Base-by-base conservation (phyloP, 306 rosid genomes). In the Ormosia semicastrata region DNA sequence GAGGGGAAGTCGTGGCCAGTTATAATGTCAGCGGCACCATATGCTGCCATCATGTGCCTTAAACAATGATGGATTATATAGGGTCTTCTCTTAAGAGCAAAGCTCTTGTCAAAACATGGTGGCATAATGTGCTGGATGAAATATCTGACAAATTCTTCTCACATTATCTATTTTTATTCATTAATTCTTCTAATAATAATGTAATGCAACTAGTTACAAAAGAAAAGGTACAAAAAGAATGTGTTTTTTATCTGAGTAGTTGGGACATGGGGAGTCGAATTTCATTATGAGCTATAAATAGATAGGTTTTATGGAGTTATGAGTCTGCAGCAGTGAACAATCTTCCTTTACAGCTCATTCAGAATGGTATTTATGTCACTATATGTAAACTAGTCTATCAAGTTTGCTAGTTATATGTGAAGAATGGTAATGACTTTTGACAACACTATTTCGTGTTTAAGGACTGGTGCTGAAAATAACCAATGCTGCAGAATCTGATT, bases 11-110 rank as follows among this genome's bases (percentile, higher is more conserved):
- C 79, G 86, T 91, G 97, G 85, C 90, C 88, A 89, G 92, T 76
- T 82, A 88, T 86, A 93, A 86, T 87, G 90, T 85, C 81, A 87
- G 90, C 68, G 69, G 69, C 83, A 87, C 64, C 97, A 88, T 91
- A 96, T 88, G 96, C 82, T 77, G 72, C 63, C 85, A 92, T 89
- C 97, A 89, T 83, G 90, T 79, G 90, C 75, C 67, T 60, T 59
- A 9, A 76, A 73, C 62, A 66, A 79, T 74, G 63, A 84, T 75
- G 77, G 73, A 57, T 82, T 73, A 7, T 30, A 29, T 24, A 12
- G 41, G 60, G 29, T 63, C 40, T 32, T 78, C 65, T 29, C 14
- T 65, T 77, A 13, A 36, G 40, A 47, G 13, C 73, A 46, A 33
- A 58, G 69, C 77, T 78, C 62, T 68, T 75, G 50, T 78, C 66